These are phyloP conservation scores for Eremothecium coryli DNA, from an alignment of 1,139 yeast genomes.

Conservation along the genomic window DNA sequence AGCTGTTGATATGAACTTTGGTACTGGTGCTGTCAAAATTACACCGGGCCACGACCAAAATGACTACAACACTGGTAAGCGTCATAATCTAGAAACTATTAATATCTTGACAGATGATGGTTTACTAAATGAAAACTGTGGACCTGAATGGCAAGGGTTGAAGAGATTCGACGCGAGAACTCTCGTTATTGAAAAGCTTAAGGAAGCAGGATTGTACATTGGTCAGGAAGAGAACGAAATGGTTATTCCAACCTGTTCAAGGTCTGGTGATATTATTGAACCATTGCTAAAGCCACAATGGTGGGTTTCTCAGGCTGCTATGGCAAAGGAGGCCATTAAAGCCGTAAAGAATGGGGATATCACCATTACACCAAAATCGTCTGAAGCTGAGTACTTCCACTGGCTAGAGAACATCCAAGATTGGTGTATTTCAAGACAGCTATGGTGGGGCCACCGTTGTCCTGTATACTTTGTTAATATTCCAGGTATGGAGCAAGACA, in stretches of 20 bases:
- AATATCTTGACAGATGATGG: slow-evolving; percentile 93
- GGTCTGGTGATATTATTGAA: slow-evolving; percentile 95
- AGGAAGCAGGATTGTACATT: slow-evolving; percentile 42
- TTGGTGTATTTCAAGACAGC: slow-evolving; percentile 98
- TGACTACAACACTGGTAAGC: slow-evolving; percentile 94
- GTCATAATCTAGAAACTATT: slow-evolving; percentile 79
- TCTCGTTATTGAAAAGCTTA: slow-evolving; percentile 70
- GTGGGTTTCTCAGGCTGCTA: slow-evolving; percentile 92
- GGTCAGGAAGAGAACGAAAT: slow-evolving; percentile 91
- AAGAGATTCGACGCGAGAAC: slow-evolving; percentile 93
- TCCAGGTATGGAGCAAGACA: slow-evolving; percentile 57
- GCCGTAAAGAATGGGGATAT: slow-evolving; percentile 81
- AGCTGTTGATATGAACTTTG: slow-evolving; percentile 98
- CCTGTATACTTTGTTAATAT: slow-evolving; percentile 84
- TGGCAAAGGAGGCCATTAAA: slow-evolving; percentile 81
- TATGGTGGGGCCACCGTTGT: slow-evolving; percentile 99
- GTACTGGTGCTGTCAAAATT: slow-evolving; percentile 99
- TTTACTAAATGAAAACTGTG: slow-evolving; percentile 81
- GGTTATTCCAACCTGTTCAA: slow-evolving; percentile 87
- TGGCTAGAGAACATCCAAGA: slow-evolving; percentile 97
- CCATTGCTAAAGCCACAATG: slow-evolving; percentile 97
- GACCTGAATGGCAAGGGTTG: slow-evolving; percentile 74
- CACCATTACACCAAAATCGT: slow-evolving; percentile 75
- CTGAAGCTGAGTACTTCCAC: slow-evolving; percentile 87
- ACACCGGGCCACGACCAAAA: slow-evolving; percentile 98